Conservation (phyloP, 2,329 filamentous ascomycete species). For the Aspergillus sp. region DNA sequence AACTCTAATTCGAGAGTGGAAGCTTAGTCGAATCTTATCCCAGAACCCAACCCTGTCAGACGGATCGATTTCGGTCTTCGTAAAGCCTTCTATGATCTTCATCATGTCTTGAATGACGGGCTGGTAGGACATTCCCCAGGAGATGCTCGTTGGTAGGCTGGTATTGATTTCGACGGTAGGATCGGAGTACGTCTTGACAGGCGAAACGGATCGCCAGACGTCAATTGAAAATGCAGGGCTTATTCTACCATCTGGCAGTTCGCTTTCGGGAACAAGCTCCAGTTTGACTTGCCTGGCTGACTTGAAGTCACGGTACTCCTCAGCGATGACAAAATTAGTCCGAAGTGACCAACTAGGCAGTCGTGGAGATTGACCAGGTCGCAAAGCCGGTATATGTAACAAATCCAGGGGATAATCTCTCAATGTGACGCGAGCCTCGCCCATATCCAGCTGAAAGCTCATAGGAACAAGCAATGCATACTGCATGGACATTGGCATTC, state of each 20-base stretch:
- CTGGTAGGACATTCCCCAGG: constrained; percentile 96
- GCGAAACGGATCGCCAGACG: constrained; percentile 83
- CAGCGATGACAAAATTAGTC: constrained; percentile 91
- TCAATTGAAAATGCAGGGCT: constrained; percentile 73
- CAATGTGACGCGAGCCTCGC: constrained; percentile 78
- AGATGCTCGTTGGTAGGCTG: constrained; percentile 83
- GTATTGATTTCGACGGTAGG: constrained; percentile 92
- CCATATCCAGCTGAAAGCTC: constrained; percentile 83
- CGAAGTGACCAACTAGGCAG: constrained; percentile 77
- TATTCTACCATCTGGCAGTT: constrained; percentile 49
- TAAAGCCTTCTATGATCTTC: constrained; percentile 98
- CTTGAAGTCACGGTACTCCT: constrained; percentile 79
- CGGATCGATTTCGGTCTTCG: constrained; percentile 87
- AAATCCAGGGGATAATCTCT: constrained; percentile 92
- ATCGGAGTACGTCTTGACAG: constrained; percentile 94
- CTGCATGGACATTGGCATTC: constrained; percentile 86
- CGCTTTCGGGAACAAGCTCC: constrained; percentile 72
- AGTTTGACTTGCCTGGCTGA: constrained; percentile 77
- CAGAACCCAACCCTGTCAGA: constrained; percentile 95
- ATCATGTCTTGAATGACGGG: constrained; percentile 99
- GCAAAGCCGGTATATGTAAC: constrained; percentile 80
- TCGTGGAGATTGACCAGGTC: constrained; percentile 71
- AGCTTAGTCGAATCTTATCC: constrained; percentile 94
- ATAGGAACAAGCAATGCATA: constrained; percentile 88
- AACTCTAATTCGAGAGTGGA: constrained; percentile 84